These are phyloP conservation scores for Panaeolus cyanescens DNA, from an alignment of 768 basidiomycete species.

Conservation along the genomic window DNA sequence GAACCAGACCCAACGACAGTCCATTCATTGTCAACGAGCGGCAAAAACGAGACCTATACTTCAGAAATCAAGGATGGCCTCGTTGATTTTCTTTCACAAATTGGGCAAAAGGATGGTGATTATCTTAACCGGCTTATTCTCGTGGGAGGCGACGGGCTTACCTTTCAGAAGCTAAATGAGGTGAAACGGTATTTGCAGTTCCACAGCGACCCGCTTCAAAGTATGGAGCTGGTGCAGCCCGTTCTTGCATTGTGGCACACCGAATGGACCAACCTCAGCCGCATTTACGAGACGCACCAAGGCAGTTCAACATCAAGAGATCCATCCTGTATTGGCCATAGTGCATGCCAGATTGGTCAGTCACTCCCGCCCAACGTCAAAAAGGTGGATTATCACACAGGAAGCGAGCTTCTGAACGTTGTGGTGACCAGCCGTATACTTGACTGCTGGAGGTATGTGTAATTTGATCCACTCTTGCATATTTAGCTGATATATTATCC, in stretches of 20 bases:
- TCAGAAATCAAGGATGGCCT: conserved; percentile 32
- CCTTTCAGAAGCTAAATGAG: conserved; percentile 30
- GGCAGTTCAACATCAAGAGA: conserved; percentile 17
- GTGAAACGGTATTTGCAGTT: conserved; percentile 28
- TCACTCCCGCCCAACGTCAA: conserved; percentile 29
- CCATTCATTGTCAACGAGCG: conserved; percentile 28
- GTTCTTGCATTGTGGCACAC: conserved; percentile 29
- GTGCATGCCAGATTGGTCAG: conserved; percentile 26
- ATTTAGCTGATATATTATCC: not conserved
- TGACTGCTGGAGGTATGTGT: conserved; percentile 35
- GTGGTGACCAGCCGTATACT: conserved; percentile 31
- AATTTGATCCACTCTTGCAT: not conserved
- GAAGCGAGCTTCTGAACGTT: conserved; percentile 19
- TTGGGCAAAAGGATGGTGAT: conserved; percentile 23
- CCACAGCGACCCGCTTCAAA: conserved; percentile 17
- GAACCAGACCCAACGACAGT: conserved; percentile 13
- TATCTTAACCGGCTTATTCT: conserved; percentile 22
- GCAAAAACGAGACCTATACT: conserved; percentile 26
- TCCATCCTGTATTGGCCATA: conserved; percentile 32
- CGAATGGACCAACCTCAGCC: conserved; percentile 28
- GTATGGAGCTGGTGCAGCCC: conserved; percentile 23
- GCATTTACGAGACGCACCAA: conserved; percentile 32
- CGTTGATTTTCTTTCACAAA: conserved; percentile 33
- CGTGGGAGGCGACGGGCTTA: conserved; percentile 36
- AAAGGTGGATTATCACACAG: conserved; percentile 32